phyloP scores from a whole-genome alignment of 2,329 filamentous ascomycete species.

The Ophiostoma sp. region DNA sequence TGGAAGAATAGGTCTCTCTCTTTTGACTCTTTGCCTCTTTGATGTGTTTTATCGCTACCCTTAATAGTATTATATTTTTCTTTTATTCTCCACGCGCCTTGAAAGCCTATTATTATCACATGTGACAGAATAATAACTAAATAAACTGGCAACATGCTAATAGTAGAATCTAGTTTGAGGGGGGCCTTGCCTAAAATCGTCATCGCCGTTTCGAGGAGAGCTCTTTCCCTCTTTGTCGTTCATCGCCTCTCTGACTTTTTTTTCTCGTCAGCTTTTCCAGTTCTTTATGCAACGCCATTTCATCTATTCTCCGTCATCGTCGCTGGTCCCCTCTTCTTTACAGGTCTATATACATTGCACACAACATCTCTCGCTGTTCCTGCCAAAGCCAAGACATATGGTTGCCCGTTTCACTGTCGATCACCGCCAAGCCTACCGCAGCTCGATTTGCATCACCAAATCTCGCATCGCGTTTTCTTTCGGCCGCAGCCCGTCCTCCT shows the following conservation, averaged over 20 bases:
- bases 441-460: constrained; percentile 10
- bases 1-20: not conserved
- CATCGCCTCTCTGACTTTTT: not conserved
- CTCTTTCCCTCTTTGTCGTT: not conserved
- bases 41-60: not conserved
- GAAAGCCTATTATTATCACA: constrained; percentile 21
- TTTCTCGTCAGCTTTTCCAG: not conserved
- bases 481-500: not conserved
- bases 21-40: not conserved
- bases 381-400: not conserved
- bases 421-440: constrained; percentile 2
- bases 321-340: not conserved
- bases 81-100: not conserved
- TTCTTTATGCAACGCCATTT: not conserved
- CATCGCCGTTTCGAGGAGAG: constrained; percentile 14
- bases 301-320: not conserved
- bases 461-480: not conserved
- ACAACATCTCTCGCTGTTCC: not conserved
- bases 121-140: constrained; percentile 17
- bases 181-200: constrained; percentile 21
- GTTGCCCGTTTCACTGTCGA: constrained; percentile 2
- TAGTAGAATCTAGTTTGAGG: not conserved
- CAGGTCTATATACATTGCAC: not conserved
- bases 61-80: not conserved
- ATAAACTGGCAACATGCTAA: not conserved